These are phyloP conservation scores for Oemleria cerasiformis DNA, from an alignment of 306 rosid species.

Conservation along the genomic window DNA sequence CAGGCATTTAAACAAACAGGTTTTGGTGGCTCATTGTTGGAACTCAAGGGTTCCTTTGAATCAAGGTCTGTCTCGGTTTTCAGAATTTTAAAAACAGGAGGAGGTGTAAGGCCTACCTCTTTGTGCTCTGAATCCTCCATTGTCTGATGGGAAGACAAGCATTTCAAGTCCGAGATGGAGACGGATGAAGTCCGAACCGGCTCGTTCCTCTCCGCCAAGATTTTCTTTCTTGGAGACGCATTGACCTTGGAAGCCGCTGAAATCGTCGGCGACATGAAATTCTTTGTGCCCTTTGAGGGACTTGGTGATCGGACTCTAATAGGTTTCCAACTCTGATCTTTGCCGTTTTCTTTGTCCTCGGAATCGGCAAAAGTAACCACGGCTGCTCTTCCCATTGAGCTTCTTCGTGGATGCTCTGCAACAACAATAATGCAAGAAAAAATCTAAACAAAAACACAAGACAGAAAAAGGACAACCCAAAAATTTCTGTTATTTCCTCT, in stretches of 20 bases:
- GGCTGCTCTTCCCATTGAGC: slow-evolving; percentile 30
- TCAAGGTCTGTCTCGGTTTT: slow-evolving; percentile 19
- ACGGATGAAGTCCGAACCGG: slow-evolving; percentile 30
- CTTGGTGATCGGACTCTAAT: slow-evolving; percentile 59
- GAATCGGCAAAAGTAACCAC: slow-evolving; percentile 28
- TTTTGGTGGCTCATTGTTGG: slow-evolving; percentile 13
- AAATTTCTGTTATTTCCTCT: neutral
- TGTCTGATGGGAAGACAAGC: slow-evolving; percentile 18
- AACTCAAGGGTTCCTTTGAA: slow-evolving; percentile 9
- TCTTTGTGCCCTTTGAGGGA: slow-evolving; percentile 49
- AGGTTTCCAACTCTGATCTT: slow-evolving; percentile 42
- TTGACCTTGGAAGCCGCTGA: slow-evolving; percentile 74
- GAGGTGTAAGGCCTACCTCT: slow-evolving; percentile 26
- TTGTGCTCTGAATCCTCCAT: slow-evolving; percentile 21
- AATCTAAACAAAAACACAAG: neutral
- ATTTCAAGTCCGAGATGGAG: slow-evolving; percentile 40
- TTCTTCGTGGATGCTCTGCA: too few relatives aligned
- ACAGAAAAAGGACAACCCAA: neutral
- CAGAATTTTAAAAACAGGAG: slow-evolving; percentile 27
- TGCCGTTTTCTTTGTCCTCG: slow-evolving; percentile 76
- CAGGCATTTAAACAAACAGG: slow-evolving; percentile 11
- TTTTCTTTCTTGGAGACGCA: slow-evolving; percentile 66
- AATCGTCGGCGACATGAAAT: slow-evolving; percentile 87
- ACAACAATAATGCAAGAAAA: slow-evolving; percentile 16
- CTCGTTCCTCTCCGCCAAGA: slow-evolving; percentile 67